Evolutionary conservation across 75 land plant genomes (phyloP).

Genomic region (Cunninghamia lanceolata): DNA sequence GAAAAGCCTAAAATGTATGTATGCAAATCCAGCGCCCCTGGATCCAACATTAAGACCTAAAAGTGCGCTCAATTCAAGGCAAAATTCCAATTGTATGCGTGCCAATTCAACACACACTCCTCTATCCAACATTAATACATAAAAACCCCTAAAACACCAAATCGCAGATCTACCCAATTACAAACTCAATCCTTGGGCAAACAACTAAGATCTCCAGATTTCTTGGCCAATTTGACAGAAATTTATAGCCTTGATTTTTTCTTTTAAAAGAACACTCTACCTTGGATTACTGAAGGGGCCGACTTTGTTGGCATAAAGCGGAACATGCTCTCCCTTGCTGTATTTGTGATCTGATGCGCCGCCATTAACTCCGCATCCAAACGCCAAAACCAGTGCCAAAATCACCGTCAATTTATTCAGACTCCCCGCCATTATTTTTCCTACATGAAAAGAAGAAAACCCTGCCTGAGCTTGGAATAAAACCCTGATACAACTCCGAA

Average conservation of each 20-base stretch:
- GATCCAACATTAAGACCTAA: background rate
- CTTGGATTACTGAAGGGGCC: constrained; percentile 53
- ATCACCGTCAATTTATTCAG: background rate
- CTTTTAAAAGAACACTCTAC: background rate
- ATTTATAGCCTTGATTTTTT: background rate
- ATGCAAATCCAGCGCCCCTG: background rate
- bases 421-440: background rate
- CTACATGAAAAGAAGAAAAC: background rate
- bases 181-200: background rate
- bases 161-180: background rate
- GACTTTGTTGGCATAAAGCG: constrained; percentile 45
- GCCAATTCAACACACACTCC: background rate
- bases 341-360: constrained; percentile 27
- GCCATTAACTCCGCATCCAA: background rate
- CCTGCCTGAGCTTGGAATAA: background rate
- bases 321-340: constrained; percentile 32
- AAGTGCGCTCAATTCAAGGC: background rate
- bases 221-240: background rate
- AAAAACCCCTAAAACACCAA: background rate
- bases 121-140: background rate
- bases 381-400: background rate
- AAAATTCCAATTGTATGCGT: background rate
- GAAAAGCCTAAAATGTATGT: background rate
- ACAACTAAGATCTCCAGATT: background rate
- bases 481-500: background rate